Conservation (phyloP, 257 asterid species). For the Eucommia ulmoides region DNA sequence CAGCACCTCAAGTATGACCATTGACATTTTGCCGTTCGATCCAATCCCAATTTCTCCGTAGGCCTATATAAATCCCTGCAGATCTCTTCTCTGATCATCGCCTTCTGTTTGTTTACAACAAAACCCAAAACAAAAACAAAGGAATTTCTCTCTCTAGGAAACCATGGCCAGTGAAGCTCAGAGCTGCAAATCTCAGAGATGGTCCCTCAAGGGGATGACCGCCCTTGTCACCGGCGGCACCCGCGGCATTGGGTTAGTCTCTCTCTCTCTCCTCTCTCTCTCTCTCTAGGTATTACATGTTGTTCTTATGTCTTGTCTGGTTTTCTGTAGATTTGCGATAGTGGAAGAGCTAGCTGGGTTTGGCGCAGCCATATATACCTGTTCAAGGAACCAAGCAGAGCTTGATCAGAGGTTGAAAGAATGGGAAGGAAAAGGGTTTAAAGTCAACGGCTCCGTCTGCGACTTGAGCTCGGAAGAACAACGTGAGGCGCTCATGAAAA, state of each 20-base stretch:
- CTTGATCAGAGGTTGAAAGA: constrained; percentile 9
- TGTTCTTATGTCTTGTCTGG: no score
- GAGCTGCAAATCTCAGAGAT: constrained; percentile 1
- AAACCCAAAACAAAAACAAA: no score
- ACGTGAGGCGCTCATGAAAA: constrained; percentile 6
- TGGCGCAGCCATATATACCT: constrained; percentile 12
- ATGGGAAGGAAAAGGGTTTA: constrained; percentile 11
- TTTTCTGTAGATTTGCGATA: constrained; percentile 8
- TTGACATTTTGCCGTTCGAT: no score
- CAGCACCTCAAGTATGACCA: no score
- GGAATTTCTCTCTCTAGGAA: no score
- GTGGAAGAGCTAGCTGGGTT: constrained; percentile 17
- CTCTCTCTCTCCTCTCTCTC: no score
- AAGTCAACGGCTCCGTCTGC: constrained; percentile 14
- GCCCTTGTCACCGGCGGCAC: constrained; percentile 17
- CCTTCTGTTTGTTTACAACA: no score
- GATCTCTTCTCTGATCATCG: no score
- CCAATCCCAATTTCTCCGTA: no score
- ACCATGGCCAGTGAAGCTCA: no score
- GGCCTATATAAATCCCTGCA: no score
- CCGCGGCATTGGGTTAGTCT: constrained; percentile 16
- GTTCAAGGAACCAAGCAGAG: constrained; percentile 12
- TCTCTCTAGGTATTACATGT: no score
- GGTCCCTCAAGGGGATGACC: constrained; percentile 15
- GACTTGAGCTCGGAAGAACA: constrained; percentile 5